Conservation (phyloP, 768 basidiomycete species). For the Psilocybe subaeruginosa region DNA sequence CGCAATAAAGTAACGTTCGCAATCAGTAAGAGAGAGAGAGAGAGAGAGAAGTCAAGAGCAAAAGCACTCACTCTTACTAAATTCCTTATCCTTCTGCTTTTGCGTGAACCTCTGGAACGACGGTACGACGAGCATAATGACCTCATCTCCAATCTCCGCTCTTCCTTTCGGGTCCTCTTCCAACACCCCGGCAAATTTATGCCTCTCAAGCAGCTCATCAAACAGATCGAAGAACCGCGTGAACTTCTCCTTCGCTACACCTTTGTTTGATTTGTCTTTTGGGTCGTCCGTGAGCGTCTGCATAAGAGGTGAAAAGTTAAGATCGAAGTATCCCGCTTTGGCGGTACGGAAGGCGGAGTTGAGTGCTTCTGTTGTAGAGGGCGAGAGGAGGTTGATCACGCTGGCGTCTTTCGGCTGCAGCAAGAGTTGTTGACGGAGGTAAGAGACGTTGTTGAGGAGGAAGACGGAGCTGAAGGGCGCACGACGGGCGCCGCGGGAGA, state of each 20-base stretch:
- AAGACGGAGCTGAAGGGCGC: conserved; percentile 76
- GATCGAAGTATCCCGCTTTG: conserved; percentile 83
- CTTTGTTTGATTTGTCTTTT: conserved; percentile 58
- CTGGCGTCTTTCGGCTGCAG: conserved; percentile 49
- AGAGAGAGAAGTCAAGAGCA: background rate
- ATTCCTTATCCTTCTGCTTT: conserved; percentile 79
- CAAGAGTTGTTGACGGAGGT: conserved; percentile 65
- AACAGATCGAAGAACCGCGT: conserved; percentile 80
- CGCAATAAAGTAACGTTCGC: background rate
- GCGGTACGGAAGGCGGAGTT: conserved; percentile 77
- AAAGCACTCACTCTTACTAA: conserved; percentile 72
- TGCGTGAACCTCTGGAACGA: conserved; percentile 74
- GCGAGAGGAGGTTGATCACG: conserved; percentile 57
- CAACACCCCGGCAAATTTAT: conserved; percentile 67
- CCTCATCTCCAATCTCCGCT: conserved; percentile 68
- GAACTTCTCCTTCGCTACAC: conserved; percentile 80
- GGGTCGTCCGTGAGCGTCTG: conserved; percentile 67
- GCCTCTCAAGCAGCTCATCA: conserved; percentile 80
- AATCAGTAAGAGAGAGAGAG: conserved; percentile 9
- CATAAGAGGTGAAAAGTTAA: conserved; percentile 80
- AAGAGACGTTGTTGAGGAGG: conserved; percentile 78
- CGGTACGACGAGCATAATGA: conserved; percentile 76
- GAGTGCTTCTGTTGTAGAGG: conserved; percentile 62
- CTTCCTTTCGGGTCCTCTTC: conserved; percentile 70
- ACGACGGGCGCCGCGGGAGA: conserved; percentile 63